Conservation (phyloP, 1,284 basidiomycete genomes). For the Takashimella tepidaria region DNA sequence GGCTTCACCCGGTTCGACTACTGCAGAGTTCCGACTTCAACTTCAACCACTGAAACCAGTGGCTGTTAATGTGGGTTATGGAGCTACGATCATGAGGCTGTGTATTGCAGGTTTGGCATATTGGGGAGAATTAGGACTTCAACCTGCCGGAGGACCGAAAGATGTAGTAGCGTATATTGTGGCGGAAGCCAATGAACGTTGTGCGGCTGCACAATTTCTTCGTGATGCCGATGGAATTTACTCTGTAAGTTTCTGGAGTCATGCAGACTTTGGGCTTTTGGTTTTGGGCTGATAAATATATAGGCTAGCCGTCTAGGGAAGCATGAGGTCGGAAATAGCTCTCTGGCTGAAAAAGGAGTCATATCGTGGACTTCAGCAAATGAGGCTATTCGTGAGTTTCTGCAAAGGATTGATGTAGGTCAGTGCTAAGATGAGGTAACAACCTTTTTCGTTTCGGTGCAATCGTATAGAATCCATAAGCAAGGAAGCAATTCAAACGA, state of each 20-base stretch:
- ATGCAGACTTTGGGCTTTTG: too few relatives aligned
- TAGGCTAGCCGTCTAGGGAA: too few relatives aligned
- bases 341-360: background rate
- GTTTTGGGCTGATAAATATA: too few relatives aligned
- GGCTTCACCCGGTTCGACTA: background rate
- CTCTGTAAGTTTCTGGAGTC: conserved; percentile 15
- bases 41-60: conserved; percentile 8
- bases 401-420: conserved; percentile 3
- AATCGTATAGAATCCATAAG: background rate
- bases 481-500: background rate
- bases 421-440: conserved; percentile 1
- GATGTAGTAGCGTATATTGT: conserved; percentile 24
- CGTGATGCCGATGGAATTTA: conserved; percentile 15
- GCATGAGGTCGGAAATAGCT: conserved; percentile 1
- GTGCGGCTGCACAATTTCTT: conserved; percentile 15
- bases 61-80: conserved; percentile 23
- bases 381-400: background rate
- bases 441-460: too few relatives aligned
- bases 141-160: conserved; percentile 39
- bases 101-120: conserved; percentile 32
- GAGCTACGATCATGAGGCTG: conserved; percentile 26
- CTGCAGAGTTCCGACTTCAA: too few relatives aligned
- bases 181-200: conserved; percentile 11
- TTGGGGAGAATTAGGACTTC: conserved; percentile 38
- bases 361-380: background rate